Conservation (phyloP, 768 basidiomycete species). For the Kwoniella botswanensis region DNA sequence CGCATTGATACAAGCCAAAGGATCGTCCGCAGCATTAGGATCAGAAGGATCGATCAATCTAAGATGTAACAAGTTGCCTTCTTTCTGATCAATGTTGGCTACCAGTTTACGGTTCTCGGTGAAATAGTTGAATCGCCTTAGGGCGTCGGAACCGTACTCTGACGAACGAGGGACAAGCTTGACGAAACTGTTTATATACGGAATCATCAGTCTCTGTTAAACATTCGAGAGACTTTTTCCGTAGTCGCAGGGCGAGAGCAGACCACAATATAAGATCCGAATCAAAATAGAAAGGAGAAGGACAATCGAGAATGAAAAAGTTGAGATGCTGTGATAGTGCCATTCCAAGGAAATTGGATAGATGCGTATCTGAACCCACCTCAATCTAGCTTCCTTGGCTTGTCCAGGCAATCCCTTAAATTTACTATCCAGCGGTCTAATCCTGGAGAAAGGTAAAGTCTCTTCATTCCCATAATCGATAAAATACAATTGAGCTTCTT, state of each 20-base stretch:
- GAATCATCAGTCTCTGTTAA: background rate
- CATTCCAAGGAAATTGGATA: background rate
- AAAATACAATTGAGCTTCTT: constrained; percentile 92
- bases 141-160: constrained; percentile 69
- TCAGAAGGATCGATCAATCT: constrained; percentile 89
- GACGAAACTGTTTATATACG: constrained; percentile 69
- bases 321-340: background rate
- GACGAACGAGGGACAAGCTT: constrained; percentile 78
- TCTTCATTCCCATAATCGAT: constrained; percentile 89
- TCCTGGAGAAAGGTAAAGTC: constrained; percentile 71
- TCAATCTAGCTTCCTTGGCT: constrained; percentile 90
- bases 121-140: constrained; percentile 22
- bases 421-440: constrained; percentile 85
- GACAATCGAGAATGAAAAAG: background rate
- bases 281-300: too few species aligned
- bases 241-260: constrained; percentile 1
- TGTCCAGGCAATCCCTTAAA: constrained; percentile 91
- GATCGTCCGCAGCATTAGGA: constrained; percentile 70
- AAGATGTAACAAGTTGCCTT: constrained; percentile 77
- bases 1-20: constrained; percentile 80
- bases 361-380: constrained; percentile 60
- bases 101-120: constrained; percentile 81
- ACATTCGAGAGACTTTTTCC: background rate
- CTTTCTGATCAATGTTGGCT: constrained; percentile 89
- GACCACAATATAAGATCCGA: too few species aligned